A percentile compares a stretch with the other conserved stretches of the same genome.
These are phyloP conservation scores for Stachybotrys elegans DNA, from an alignment of 2,329 filamentous ascomycete genomes.

Conservation along the genomic window DNA sequence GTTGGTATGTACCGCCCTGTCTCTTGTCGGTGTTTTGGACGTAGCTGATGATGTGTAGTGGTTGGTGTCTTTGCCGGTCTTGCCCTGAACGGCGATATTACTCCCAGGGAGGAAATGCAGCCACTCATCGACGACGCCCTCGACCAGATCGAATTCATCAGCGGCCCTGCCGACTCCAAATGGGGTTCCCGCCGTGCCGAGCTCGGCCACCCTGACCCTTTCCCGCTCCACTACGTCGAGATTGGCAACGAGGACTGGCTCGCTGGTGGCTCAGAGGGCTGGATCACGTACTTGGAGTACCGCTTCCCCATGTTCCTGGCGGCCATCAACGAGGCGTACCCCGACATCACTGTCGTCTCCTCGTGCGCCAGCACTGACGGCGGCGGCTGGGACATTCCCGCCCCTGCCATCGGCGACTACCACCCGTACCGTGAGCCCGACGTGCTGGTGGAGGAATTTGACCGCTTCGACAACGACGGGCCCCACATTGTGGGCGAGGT, in stretches of 20 bases:
- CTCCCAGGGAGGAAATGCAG: slow-evolving; percentile 45
- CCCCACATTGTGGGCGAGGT: slow-evolving; percentile 43
- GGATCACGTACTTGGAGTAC: slow-evolving; percentile 45
- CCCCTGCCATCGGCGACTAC: slow-evolving; percentile 40
- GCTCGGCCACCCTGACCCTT: slow-evolving; percentile 58
- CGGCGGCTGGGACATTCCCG: slow-evolving; percentile 31
- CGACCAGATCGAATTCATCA: slow-evolving; percentile 59
- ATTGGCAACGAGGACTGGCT: slow-evolving; percentile 66
- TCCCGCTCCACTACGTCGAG: slow-evolving; percentile 56
- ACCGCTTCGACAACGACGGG: slow-evolving; percentile 46
- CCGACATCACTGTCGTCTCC: slow-evolving; percentile 51
- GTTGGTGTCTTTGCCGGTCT: slow-evolving; percentile 55
- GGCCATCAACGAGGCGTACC: slow-evolving; percentile 51
- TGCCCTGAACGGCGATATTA: slow-evolving; percentile 46
- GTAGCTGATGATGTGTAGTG: slow-evolving; percentile 23
- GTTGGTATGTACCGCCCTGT: slow-evolving; percentile 27
- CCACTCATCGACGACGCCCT: slow-evolving; percentile 55
- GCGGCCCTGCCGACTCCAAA: slow-evolving; percentile 44
- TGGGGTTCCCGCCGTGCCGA: slow-evolving; percentile 54
- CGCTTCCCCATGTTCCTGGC: slow-evolving; percentile 56
- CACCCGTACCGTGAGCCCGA: slow-evolving; percentile 49
- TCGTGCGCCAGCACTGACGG: slow-evolving; percentile 40
- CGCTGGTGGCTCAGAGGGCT: slow-evolving; percentile 39
- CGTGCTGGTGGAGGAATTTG: slow-evolving; percentile 42
- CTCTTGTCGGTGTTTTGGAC: background rate